These are phyloP conservation scores for Alternaria hordeiaustralica DNA, from an alignment of 2,329 filamentous ascomycete species.

Conservation along the genomic window DNA sequence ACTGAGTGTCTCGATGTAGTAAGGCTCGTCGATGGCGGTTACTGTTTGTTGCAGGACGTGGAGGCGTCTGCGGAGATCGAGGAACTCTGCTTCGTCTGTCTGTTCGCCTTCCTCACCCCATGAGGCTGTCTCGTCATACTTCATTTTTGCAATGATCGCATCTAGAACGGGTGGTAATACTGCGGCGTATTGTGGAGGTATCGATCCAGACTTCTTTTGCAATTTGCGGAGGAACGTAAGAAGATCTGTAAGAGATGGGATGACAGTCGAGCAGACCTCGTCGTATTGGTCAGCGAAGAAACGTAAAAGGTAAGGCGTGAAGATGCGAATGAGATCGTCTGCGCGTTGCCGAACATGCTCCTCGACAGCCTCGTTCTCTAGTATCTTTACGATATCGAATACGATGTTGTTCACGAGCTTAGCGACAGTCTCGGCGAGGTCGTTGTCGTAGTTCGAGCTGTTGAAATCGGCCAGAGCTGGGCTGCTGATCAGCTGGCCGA, in stretches of 20 bases:
- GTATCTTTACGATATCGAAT: conserved; percentile 82
- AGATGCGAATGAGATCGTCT: conserved; percentile 80
- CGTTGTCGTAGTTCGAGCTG: conserved; percentile 89
- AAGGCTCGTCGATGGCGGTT: conserved; percentile 82
- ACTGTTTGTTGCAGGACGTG: conserved; percentile 92
- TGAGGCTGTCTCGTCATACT: conserved; percentile 90
- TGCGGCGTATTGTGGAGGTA: conserved; percentile 76
- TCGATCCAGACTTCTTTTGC: conserved; percentile 64
- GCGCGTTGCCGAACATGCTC: conserved; percentile 74
- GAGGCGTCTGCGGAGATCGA: conserved; percentile 87
- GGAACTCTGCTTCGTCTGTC: conserved; percentile 96
- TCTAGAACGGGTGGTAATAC: conserved; percentile 90
- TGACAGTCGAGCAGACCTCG: conserved; percentile 95
- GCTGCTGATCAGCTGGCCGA: conserved; percentile 83
- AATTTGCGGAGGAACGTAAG: conserved; percentile 88
- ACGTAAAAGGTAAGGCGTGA: conserved; percentile 84
- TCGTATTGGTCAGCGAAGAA: conserved; percentile 99
- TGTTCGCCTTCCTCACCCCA: conserved; percentile 96
- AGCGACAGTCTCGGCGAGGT: conserved; percentile 91
- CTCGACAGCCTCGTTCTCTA: conserved; percentile 72
- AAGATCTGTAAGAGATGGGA: conserved; percentile 89
- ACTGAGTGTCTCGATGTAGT: conserved; percentile 89
- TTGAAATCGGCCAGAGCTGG: conserved; percentile 79
- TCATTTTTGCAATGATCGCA: conserved; percentile 93
- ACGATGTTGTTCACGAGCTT: conserved; percentile 93